Conservation (phyloP, 2,329 filamentous ascomycete genomes). For the Cladosporium phlei region DNA sequence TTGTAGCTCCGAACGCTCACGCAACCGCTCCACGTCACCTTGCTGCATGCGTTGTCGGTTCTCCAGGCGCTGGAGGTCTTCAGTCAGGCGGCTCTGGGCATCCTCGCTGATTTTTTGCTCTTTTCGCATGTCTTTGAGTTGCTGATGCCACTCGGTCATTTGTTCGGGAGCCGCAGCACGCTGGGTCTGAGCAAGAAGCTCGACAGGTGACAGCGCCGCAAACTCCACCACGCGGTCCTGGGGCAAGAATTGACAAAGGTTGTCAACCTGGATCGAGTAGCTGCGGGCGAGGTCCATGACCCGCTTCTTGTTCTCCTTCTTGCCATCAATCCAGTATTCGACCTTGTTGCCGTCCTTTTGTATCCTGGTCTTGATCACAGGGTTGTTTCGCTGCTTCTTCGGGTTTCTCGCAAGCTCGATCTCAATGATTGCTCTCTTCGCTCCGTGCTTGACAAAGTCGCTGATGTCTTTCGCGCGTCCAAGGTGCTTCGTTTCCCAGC, state of each 20-base stretch:
- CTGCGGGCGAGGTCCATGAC: slow-evolving; percentile 63
- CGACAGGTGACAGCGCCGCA: slow-evolving; percentile 72
- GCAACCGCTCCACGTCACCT: slow-evolving; percentile 76
- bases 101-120: slow-evolving; percentile 55
- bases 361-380: slow-evolving; percentile 70
- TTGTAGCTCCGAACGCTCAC: slow-evolving; percentile 67
- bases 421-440: slow-evolving; percentile 72
- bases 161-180: slow-evolving; percentile 78
- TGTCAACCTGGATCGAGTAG: slow-evolving; percentile 92
- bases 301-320: slow-evolving; percentile 54
- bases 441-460: slow-evolving; percentile 91
- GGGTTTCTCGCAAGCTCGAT: slow-evolving; percentile 74
- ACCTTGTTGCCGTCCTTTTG: slow-evolving; percentile 75
- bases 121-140: slow-evolving; percentile 66
- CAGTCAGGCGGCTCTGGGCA: slow-evolving; percentile 55
- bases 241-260: slow-evolving; percentile 92
- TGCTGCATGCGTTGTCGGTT: slow-evolving; percentile 68
- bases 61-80: slow-evolving; percentile 63
- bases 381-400: slow-evolving; percentile 56
- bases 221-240: slow-evolving; percentile 96
- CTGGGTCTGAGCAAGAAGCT: slow-evolving; percentile 79
- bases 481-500: slow-evolving; percentile 74
- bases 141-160: slow-evolving; percentile 72
- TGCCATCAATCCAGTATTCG: slow-evolving; percentile 72
- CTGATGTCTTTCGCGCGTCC: slow-evolving; percentile 79